Conservation (phyloP, 2,329 filamentous ascomycete genomes). For the Lasiodiplodia sp. region DNA sequence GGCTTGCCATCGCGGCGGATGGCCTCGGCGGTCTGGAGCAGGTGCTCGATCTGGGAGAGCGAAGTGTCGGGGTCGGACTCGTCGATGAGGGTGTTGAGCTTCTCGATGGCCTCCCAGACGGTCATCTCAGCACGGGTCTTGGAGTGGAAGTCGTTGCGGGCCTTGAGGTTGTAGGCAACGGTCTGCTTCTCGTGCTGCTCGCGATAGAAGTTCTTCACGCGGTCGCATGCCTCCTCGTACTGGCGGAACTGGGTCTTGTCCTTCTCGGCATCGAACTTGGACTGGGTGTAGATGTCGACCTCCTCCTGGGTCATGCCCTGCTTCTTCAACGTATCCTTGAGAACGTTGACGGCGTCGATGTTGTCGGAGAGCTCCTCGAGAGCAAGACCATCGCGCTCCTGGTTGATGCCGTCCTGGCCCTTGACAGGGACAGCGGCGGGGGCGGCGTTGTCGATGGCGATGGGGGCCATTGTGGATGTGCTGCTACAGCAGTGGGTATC, state of each 20-base stretch:
- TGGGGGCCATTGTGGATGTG: slow-evolving; percentile 32
- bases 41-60: slow-evolving; percentile 87
- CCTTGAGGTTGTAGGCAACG: slow-evolving; percentile 83
- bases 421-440: slow-evolving; percentile 51
- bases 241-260: slow-evolving; percentile 83
- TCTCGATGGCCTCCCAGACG: slow-evolving; percentile 91
- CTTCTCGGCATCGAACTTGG: slow-evolving; percentile 75
- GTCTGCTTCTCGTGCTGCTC: slow-evolving; percentile 77
- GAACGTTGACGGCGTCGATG: slow-evolving; percentile 67
- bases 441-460: slow-evolving; percentile 51
- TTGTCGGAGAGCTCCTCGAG: slow-evolving; percentile 66
- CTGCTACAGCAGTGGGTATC: slow-evolving; percentile 20
- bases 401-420: slow-evolving; percentile 50
- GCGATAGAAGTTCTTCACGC: slow-evolving; percentile 86
- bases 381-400: slow-evolving; percentile 63
- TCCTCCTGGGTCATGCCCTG: slow-evolving; percentile 55
- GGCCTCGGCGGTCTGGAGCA: slow-evolving; percentile 87
- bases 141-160: slow-evolving; percentile 73
- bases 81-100: slow-evolving; percentile 88
- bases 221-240: slow-evolving; percentile 82
- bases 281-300: slow-evolving; percentile 61
- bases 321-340: slow-evolving; percentile 63
- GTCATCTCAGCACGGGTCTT: slow-evolving; percentile 78
- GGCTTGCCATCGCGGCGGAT: slow-evolving; percentile 86
- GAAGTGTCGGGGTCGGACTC: slow-evolving; percentile 90